phyloP scores from a whole-genome alignment of 768 basidiomycete species.

The Hydnomerulius pinastri region DNA sequence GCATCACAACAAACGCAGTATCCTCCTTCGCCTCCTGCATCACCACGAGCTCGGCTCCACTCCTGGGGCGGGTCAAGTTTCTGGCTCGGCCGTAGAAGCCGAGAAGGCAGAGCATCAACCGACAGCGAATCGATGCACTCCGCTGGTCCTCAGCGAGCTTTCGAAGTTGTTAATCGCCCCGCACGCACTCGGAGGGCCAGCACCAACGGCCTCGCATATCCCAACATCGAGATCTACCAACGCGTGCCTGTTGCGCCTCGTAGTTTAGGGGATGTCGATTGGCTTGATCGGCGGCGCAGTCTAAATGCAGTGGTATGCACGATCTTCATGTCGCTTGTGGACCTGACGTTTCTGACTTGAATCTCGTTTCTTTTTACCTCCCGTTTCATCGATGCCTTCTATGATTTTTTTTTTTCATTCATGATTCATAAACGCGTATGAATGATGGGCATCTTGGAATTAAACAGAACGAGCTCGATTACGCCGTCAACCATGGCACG shows the following conservation, averaged over 20 bases:
- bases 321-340: slow-evolving; percentile 14
- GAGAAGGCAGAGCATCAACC: slow-evolving; percentile 39
- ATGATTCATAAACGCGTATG: no score
- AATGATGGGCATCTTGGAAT: slow-evolving; percentile 11
- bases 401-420: no score
- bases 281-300: slow-evolving; percentile 75
- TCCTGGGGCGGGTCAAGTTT: slow-evolving; percentile 42
- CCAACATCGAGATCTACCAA: slow-evolving; percentile 48
- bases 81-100: slow-evolving; percentile 36
- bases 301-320: slow-evolving; percentile 65
- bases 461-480: slow-evolving; percentile 72
- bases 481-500: slow-evolving; percentile 57
- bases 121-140: slow-evolving; percentile 41
- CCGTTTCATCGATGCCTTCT: no score
- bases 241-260: slow-evolving; percentile 46
- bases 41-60: slow-evolving; percentile 34
- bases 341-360: slow-evolving; percentile 22
- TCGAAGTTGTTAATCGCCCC: slow-evolving; percentile 53
- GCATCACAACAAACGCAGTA: slow-evolving; percentile 31
- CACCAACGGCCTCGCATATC: slow-evolving; percentile 40
- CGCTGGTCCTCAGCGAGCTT: slow-evolving; percentile 38
- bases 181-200: slow-evolving; percentile 56
- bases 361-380: slow-evolving; percentile 8
- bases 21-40: slow-evolving; percentile 32
- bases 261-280: slow-evolving; percentile 72